Conservation (phyloP, 2,329 filamentous ascomycete genomes). For the Pseudocercospora vitis region DNA sequence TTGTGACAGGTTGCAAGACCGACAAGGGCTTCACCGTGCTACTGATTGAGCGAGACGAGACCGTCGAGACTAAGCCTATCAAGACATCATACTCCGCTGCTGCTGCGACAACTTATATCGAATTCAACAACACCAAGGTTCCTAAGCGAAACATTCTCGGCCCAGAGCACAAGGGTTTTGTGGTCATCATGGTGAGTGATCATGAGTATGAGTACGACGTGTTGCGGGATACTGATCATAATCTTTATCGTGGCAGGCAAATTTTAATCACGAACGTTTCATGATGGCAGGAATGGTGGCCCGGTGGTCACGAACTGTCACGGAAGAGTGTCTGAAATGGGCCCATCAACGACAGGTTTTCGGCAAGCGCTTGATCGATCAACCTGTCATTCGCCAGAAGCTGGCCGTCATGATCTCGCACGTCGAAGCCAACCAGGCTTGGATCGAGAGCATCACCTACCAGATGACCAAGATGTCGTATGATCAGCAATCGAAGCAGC, state of each 20-base stretch:
- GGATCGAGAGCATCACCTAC: slow-evolving; percentile 81
- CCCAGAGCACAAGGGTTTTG: slow-evolving; percentile 80
- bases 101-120: slow-evolving; percentile 76
- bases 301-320: slow-evolving; percentile 65
- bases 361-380: slow-evolving; percentile 76
- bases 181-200: slow-evolving; percentile 85
- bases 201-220: slow-evolving; percentile 16
- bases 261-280: slow-evolving; percentile 37
- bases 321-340: slow-evolving; percentile 87
- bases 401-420: slow-evolving; percentile 85
- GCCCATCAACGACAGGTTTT: slow-evolving; percentile 83
- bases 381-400: slow-evolving; percentile 42
- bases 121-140: slow-evolving; percentile 84
- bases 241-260: no score
- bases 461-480: slow-evolving; percentile 88
- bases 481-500: slow-evolving; percentile 68
- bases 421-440: slow-evolving; percentile 78
- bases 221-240: no score
- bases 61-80: slow-evolving; percentile 73
- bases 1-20: slow-evolving; percentile 76
- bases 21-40: slow-evolving; percentile 77
- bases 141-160: slow-evolving; percentile 76
- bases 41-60: slow-evolving; percentile 70
- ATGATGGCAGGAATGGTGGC: slow-evolving; percentile 55
- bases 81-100: slow-evolving; percentile 79